phyloP scores from a whole-genome alignment of 768 basidiomycete genomes.

The Amanita inopinata region DNA sequence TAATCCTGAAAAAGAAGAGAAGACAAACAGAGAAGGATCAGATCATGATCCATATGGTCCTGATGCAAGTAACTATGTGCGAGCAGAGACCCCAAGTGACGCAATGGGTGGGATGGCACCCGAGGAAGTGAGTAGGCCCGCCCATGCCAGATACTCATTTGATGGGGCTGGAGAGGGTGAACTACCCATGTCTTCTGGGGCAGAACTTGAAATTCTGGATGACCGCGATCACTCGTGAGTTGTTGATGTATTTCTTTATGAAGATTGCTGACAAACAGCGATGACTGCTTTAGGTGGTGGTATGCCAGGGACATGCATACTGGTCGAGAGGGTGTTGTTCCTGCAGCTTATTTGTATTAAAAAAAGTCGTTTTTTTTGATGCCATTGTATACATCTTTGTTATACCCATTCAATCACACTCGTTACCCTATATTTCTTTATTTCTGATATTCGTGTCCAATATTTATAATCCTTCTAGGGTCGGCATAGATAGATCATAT shows the following conservation, averaged over 20 bases:
- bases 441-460: too few species aligned
- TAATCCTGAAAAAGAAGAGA: constrained; percentile 48
- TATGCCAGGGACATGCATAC: constrained; percentile 75
- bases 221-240: constrained; percentile 74
- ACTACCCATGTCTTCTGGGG: constrained; percentile 55
- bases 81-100: constrained; percentile 77
- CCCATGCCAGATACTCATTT: constrained; percentile 77
- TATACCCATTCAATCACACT: constrained; percentile 4
- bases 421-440: neutral
- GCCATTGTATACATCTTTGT: constrained; percentile 17
- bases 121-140: constrained; percentile 65
- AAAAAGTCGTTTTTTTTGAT: constrained; percentile 24
- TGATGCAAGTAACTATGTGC: constrained; percentile 68
- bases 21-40: constrained; percentile 24
- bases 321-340: constrained; percentile 83
- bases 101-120: constrained; percentile 51
- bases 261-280: constrained; percentile 3
- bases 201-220: constrained; percentile 68
- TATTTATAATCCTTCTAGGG: too few species aligned
- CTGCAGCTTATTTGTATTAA: constrained; percentile 86
- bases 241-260: neutral
- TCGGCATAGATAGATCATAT: too few species aligned
- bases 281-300: constrained; percentile 69
- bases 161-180: constrained; percentile 75
- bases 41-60: constrained; percentile 57